phyloP scores from a whole-genome alignment of 371 early-diverging fungal species.

The Racocetra persica region DNA sequence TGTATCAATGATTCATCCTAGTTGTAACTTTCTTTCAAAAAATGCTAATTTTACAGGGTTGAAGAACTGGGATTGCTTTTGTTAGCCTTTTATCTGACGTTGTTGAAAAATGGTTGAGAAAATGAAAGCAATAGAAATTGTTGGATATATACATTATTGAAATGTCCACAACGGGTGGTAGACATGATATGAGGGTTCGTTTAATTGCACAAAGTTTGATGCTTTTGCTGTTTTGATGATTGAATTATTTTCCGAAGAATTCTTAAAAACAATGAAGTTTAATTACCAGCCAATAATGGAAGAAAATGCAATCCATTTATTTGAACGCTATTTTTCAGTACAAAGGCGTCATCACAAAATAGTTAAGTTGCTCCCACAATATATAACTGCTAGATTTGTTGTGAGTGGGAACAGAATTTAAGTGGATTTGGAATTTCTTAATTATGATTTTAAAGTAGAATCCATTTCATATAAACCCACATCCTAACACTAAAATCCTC shows the following conservation, averaged over 20 bases:
- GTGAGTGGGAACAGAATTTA: too few species aligned
- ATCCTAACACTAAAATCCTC: too few species aligned
- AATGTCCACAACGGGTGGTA: slow-evolving; percentile 97
- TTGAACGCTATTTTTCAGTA: slow-evolving; percentile 97
- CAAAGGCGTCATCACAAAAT: slow-evolving; percentile 99
- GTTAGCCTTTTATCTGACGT: slow-evolving; percentile 88
- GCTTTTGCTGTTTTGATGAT: slow-evolving; percentile 93
- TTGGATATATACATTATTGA: slow-evolving; percentile 74
- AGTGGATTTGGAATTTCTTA: too few species aligned
- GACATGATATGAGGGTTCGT: slow-evolving; percentile 97
- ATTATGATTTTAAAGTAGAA: too few species aligned
- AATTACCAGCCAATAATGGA: slow-evolving; percentile 88
- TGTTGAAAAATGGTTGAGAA: slow-evolving; percentile 94
- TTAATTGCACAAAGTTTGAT: slow-evolving; percentile 85
- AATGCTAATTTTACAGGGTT: slow-evolving; percentile 91
- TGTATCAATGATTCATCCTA: slow-evolving; percentile 85
- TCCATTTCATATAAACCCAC: too few species aligned
- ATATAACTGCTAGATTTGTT: too few species aligned
- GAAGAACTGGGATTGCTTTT: slow-evolving; percentile 91
- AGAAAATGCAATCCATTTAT: slow-evolving; percentile 90
- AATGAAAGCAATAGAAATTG: slow-evolving; percentile 88
- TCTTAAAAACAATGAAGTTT: slow-evolving; percentile 97
- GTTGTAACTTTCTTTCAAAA: slow-evolving; percentile 93
- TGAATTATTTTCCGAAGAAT: slow-evolving; percentile 94
- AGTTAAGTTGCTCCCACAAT: too few species aligned